Evolutionary conservation across 495 filamentous ascomycete genomes (phyloP).

Genomic region (Hypoxylon intermedium): DNA sequence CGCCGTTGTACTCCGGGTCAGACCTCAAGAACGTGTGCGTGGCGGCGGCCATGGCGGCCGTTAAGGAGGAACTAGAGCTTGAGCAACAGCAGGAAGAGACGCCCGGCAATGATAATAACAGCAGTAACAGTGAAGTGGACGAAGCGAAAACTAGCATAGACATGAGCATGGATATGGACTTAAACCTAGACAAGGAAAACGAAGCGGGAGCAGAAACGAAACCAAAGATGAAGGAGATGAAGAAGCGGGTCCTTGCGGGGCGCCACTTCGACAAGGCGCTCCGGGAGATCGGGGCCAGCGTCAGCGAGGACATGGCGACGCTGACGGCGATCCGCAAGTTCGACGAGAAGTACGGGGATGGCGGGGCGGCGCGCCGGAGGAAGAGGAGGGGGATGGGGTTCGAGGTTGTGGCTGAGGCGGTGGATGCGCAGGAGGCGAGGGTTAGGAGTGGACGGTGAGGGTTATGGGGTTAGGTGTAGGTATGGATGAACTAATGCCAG

Average conservation of each 20-base stretch:
- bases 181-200: too few relatives aligned
- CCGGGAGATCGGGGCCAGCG: slow-evolving; percentile 88
- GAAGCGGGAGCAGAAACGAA: too few relatives aligned
- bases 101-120: too few relatives aligned
- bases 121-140: too few relatives aligned
- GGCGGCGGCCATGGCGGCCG: slow-evolving; percentile 85
- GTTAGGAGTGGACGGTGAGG: slow-evolving; percentile 26
- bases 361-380: slow-evolving; percentile 74
- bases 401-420: slow-evolving; percentile 51
- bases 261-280: slow-evolving; percentile 85
- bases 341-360: slow-evolving; percentile 93
- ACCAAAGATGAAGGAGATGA: slow-evolving; percentile 49
- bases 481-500: too few relatives aligned
- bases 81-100: slow-evolving; percentile 42
- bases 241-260: slow-evolving; percentile 67
- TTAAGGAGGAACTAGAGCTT: slow-evolving; percentile 71
- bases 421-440: slow-evolving; percentile 29
- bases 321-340: slow-evolving; percentile 90
- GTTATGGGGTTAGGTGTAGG: not conserved
- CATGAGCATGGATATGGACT: too few relatives aligned
- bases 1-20: slow-evolving; percentile 93
- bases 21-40: slow-evolving; percentile 95
- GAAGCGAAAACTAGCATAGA: too few relatives aligned
- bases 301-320: slow-evolving; percentile 92
- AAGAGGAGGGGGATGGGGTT: slow-evolving; percentile 67